Evolutionary conservation across 2,329 filamentous ascomycete genomes (phyloP).

Genomic region (Trichoderma sp.): DNA sequence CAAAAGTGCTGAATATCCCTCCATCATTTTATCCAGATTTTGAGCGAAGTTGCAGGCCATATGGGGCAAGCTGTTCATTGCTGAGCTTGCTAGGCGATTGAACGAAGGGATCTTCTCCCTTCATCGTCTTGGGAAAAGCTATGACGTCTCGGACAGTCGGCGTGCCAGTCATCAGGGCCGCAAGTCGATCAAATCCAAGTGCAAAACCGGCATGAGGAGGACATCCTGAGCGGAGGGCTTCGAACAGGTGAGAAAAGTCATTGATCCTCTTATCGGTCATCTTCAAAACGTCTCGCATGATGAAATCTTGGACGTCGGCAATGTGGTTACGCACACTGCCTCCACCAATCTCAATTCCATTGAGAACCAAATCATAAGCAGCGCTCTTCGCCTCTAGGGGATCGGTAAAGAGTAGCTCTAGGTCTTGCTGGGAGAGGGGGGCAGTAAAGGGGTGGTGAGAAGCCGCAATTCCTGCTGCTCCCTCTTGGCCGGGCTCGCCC

Average conservation of each 20-base stretch:
- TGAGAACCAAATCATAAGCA: conserved; percentile 94
- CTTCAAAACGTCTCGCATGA: conserved; percentile 79
- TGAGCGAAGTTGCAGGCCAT: conserved; percentile 39
- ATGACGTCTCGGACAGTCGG: conserved; percentile 88
- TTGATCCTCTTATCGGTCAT: conserved; percentile 69
- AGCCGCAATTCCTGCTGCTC: conserved; percentile 72
- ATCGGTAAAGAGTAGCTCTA: conserved; percentile 68
- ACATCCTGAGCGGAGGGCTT: conserved; percentile 79
- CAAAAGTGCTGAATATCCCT: background rate
- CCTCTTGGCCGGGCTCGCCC: conserved; percentile 73
- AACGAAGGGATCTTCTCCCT: conserved; percentile 81
- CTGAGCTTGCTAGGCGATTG: conserved; percentile 70
- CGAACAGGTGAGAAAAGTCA: conserved; percentile 81
- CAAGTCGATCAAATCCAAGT: conserved; percentile 82
- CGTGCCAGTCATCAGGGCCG: conserved; percentile 73
- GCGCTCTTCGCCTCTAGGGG: conserved; percentile 74
- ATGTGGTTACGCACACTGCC: conserved; percentile 91
- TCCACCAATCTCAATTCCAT: conserved; percentile 90
- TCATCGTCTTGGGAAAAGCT: conserved; percentile 91
- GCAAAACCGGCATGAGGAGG: conserved; percentile 94
- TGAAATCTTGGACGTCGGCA: conserved; percentile 74
- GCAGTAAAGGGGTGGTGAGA: conserved; percentile 97
- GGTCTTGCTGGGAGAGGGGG: conserved; percentile 67
- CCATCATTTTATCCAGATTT: background rate
- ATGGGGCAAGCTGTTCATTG: conserved; percentile 49